Evolutionary conservation across 768 basidiomycete genomes (phyloP), one percentile per base, ranked within the genome.

Genomic region (Artomyces pyxidatus): DNA sequence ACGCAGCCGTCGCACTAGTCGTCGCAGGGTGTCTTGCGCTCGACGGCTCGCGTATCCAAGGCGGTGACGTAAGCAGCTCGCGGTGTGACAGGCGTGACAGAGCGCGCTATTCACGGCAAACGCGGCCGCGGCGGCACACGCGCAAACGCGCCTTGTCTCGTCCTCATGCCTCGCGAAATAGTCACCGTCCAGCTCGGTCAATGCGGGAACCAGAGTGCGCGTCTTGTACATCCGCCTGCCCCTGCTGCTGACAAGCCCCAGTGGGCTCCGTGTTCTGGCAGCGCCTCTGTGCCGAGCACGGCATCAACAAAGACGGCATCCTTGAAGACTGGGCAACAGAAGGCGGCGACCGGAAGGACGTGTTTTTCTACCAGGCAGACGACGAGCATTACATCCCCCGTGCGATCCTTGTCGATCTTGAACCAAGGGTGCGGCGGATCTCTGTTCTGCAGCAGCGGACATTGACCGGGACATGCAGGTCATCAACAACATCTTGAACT

Each of bases 341-440:
- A 59, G 89, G 88, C 17, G 90, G 90, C 8, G 96, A 99, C 68
- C 76, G 96, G 58, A 99, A 98, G 63, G 96, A 99, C 68, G 95
- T 96, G 23, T 99, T 99, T 70, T 99, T 99, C 71, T 98, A 99
- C 65, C 95, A 98, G 66, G 96, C 96, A n/a, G 96, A 99, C 64
- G 96, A 99, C 61, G 96, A 98, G 65, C 94, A 96, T 60, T 99
- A 98, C 66, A 94, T 99, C 51, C 96, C 96, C 2, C 80, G 96
- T 45, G 91, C 96, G 4, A 95, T 99, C 53, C 76, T 99, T 32
- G 83, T 98, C 52, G 96, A 99, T 67, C 77, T 96, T 23, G 96
- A 99, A 63, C 96, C 96, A 17, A 77, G 96, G 64, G 95, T 96
- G 61, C 64, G 32, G 42, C 23, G 17, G 40, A 22, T 29, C 25